phyloP scores from a whole-genome alignment of 306 rosid genomes.

The Sicyos edulis region DNA sequence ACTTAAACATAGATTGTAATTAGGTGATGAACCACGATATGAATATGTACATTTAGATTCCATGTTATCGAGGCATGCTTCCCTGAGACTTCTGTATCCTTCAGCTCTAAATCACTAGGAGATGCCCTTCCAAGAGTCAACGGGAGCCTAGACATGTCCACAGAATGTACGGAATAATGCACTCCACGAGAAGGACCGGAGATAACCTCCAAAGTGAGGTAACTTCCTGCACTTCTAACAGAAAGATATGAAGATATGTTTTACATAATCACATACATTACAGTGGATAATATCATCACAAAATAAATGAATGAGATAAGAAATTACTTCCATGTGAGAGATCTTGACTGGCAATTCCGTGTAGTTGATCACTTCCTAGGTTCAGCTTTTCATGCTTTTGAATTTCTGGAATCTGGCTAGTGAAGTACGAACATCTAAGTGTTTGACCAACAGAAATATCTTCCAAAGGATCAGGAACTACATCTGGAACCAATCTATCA shows the following conservation, averaged over 20 bases:
- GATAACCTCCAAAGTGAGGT: conserved; percentile 80
- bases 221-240: conserved; percentile 93
- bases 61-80: conserved; percentile 83
- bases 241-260: conserved; percentile 50
- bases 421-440: conserved; percentile 41
- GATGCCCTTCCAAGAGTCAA: conserved; percentile 77
- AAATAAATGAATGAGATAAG: conserved; percentile 27
- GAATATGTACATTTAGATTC: conserved; percentile 64
- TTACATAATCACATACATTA: conserved; percentile 29
- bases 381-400: conserved; percentile 32
- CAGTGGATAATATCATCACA: conserved; percentile 18
- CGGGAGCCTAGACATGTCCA: conserved; percentile 50
- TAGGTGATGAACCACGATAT: conserved; percentile 18
- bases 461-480: conserved; percentile 44
- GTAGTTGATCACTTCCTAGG: conserved; percentile 35
- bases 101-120: conserved; percentile 70
- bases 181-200: conserved; percentile 77
- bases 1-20: conserved; percentile 23
- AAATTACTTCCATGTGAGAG: conserved; percentile 68
- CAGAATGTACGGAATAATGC: conserved; percentile 47
- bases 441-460: conserved; percentile 53
- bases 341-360: conserved; percentile 32
- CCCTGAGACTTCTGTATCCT: conserved; percentile 90
- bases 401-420: conserved; percentile 38
- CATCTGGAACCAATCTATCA: conserved; percentile 51